phyloP scores from a whole-genome alignment of 371 early-diverging fungal species.

The Gilbertella persicaria region DNA sequence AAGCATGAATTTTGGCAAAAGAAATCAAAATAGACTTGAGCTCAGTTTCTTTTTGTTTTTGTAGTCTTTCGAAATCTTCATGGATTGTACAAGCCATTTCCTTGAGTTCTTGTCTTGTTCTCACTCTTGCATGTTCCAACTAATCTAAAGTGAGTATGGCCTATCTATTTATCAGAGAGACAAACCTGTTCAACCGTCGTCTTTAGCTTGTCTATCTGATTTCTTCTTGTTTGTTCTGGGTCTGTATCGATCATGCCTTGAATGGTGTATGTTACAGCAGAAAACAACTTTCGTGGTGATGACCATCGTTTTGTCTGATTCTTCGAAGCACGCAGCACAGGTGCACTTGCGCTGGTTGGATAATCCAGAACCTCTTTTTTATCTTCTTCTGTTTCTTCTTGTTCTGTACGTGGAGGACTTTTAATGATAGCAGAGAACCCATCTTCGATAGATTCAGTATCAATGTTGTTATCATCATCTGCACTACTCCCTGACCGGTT shows the following conservation, averaged over 20 bases:
- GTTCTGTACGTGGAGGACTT: not conserved
- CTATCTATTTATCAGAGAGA: not conserved
- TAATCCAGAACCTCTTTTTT: conserved; percentile 12
- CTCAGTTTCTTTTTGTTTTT: conserved; percentile 80
- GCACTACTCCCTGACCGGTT: conserved; percentile 3
- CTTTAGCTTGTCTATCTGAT: conserved; percentile 76
- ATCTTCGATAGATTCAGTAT: conserved; percentile 46
- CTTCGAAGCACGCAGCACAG: conserved; percentile 36
- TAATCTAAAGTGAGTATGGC: conserved; percentile 12
- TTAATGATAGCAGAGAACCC: conserved; percentile 35
- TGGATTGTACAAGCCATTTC: conserved; percentile 74
- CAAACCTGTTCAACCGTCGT: conserved; percentile 68
- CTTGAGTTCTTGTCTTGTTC: conserved; percentile 63
- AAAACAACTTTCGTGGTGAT: conserved; percentile 54
- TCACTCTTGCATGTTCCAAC: conserved; percentile 70
- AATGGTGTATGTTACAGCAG: conserved; percentile 65
- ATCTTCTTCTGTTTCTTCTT: conserved; percentile 6
- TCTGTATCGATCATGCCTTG: conserved; percentile 93
- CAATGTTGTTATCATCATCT: conserved; percentile 21
- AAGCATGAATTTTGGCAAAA: conserved; percentile 75
- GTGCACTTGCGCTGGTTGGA: conserved; percentile 35
- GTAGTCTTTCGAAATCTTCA: conserved; percentile 82
- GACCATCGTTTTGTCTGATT: conserved; percentile 50
- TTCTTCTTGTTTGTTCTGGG: conserved; percentile 84
- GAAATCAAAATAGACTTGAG: conserved; percentile 71